Evolutionary conservation across 2,329 filamentous ascomycete species (phyloP).

Genomic region (Cercospora sesami): DNA sequence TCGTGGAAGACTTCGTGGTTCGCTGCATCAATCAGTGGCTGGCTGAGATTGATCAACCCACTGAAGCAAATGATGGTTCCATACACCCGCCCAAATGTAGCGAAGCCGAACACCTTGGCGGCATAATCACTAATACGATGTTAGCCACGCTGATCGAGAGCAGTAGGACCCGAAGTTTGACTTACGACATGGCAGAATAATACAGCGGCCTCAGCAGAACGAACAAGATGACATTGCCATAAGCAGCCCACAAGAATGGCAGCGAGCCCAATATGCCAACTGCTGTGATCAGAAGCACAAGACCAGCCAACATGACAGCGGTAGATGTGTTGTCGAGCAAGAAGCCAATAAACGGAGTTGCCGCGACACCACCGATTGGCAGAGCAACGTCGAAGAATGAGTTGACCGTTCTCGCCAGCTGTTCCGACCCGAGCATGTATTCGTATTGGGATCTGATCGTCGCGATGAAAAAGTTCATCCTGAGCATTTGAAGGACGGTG

Average conservation of each 20-base stretch:
- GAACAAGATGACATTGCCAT: slow-evolving; percentile 74
- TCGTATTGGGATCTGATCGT: slow-evolving; percentile 80
- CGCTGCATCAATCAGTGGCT: slow-evolving; percentile 74
- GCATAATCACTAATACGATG: slow-evolving; percentile 62
- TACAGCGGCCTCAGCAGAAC: slow-evolving; percentile 84
- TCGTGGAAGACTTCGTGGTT: slow-evolving; percentile 71
- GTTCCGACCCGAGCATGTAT: slow-evolving; percentile 66
- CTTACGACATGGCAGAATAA: slow-evolving; percentile 74
- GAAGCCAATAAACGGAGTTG: slow-evolving; percentile 82
- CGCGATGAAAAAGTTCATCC: slow-evolving; percentile 89
- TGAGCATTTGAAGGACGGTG: slow-evolving; percentile 52
- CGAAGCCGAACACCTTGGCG: slow-evolving; percentile 91
- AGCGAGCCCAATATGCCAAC: slow-evolving; percentile 80
- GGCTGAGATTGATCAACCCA: slow-evolving; percentile 78
- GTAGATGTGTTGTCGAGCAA: slow-evolving; percentile 77
- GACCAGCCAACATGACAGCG: slow-evolving; percentile 64
- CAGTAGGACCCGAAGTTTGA: neutral
- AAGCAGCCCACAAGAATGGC: slow-evolving; percentile 69
- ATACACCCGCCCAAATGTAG: slow-evolving; percentile 88
- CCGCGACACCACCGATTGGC: slow-evolving; percentile 74
- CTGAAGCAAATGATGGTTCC: slow-evolving; percentile 83
- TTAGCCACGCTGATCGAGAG: neutral
- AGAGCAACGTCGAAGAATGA: slow-evolving; percentile 80
- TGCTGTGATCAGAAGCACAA: slow-evolving; percentile 69
- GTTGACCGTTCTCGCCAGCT: slow-evolving; percentile 69